Evolutionary conservation across 1,284 basidiomycete genomes (phyloP), one percentile per base, ranked within the genome.

Genomic region (Takashimella koratensis): DNA sequence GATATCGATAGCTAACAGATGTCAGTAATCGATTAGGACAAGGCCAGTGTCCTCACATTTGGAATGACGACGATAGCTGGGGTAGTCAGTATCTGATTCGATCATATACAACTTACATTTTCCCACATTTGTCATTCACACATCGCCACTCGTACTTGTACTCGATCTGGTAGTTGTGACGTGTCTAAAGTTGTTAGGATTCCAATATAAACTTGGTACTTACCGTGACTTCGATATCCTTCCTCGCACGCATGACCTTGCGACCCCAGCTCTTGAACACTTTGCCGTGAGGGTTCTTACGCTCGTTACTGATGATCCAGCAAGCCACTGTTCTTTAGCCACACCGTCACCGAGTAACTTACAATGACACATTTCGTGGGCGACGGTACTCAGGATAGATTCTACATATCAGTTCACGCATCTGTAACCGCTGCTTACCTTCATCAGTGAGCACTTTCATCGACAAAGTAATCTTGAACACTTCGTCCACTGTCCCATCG

Each of bases 311-410:
- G 56, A 76, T 73, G 19, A 72, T 52, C 67, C 67, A 76, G 3
- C 61, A 57, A 0, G 74, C 74, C 26, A 76, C n/a, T n/a, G n/a
- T n/a, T n/a, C n/a, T n/a, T n/a, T n/a, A n/a, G n/a, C n/a, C n/a
- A n/a, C n/a, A n/a, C n/a, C n/a, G n/a, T n/a, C n/a, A n/a, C n/a
- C n/a, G n/a, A n/a, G n/a, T n/a, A n/a, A n/a, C n/a, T n/a, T n/a
- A n/a, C n/a, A 45, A 61, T 76, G 74, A 58, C 74, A 76, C 72
- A 76, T 74, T 51, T 76, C 74, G 49, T 76, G 74, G 12, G 74
- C 73, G 26, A 76, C 67, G 0, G 74, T 76, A 47, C 57, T 64
- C 19, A 65, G 52, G 41, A 76, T 70, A 26, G 42, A 22, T 53
- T 44, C 36, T 24, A 16, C 27, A 26, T 23, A 21, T 49, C 46